A percentile compares a stretch with the other conserved stretches of the same genome.
These are phyloP conservation scores for Daldinia sp. DNA, from an alignment of 2,329 filamentous ascomycete genomes.

Conservation along the genomic window DNA sequence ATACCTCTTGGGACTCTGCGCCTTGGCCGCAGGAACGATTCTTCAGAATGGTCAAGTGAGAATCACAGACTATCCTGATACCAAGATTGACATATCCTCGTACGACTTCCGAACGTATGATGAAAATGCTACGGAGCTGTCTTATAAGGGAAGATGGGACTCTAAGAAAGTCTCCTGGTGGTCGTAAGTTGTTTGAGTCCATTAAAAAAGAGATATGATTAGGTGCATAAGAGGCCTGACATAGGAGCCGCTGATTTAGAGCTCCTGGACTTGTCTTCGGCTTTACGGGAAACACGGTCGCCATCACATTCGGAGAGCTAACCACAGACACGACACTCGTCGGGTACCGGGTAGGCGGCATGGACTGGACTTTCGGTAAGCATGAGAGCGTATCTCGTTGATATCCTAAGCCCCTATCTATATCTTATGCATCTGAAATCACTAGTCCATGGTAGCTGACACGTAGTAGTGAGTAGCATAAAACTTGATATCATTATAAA, in stretches of 20 bases:
- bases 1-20: conserved; percentile 34
- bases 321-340: conserved; percentile 64
- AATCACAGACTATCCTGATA: conserved; percentile 57
- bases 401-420: background rate
- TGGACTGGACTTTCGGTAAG: conserved; percentile 66
- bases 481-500: background rate
- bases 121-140: conserved; percentile 65
- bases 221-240: conserved; percentile 11
- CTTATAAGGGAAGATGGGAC: conserved; percentile 74
- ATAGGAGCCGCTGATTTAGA: conserved; percentile 47
- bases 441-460: background rate
- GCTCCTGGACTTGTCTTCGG: conserved; percentile 67
- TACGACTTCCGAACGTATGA: conserved; percentile 60
- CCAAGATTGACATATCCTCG: conserved; percentile 52
- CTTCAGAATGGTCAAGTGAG: conserved; percentile 59
- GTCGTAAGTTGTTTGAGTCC: conserved; percentile 59
- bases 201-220: background rate
- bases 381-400: background rate
- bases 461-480: background rate
- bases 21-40: conserved; percentile 49
- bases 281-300: conserved; percentile 66
- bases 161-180: conserved; percentile 70
- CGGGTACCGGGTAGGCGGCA: conserved; percentile 68
- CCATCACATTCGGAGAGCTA: conserved; percentile 65
- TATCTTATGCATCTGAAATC: background rate